Evolutionary conservation across 805 yeast species (phyloP), one percentile per base, ranked within the genome.

Genomic region (Ascoidea tarda): DNA sequence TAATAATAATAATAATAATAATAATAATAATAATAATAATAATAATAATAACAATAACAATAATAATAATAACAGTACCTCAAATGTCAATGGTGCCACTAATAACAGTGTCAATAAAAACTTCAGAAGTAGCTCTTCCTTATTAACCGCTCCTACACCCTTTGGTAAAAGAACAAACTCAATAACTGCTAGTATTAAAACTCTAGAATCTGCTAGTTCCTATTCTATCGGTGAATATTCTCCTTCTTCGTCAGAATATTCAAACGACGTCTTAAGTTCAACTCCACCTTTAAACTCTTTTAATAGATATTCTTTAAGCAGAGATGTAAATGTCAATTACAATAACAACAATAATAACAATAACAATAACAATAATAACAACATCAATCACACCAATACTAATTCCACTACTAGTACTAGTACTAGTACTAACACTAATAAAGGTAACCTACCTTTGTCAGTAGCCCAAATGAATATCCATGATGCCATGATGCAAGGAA

Each of bases 181-280:
- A 1, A 32, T 45, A 16, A 16, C 49, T 14, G 49, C 32, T 28
- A 16, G 42, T 38, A 51, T 54, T 47, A 50, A 50, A 10, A 55
- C 58, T 2, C 47, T 55, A 49, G 63, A 61, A 46, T 63, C 66
- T 2, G 67, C 67, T 47, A 62, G 62, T 32, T 64, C 70, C 6
- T 69, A 70, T 14, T 69, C 75, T 1, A 71, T 73, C 46, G 77
- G 77, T 0, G 74, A 73, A 12, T 73, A 67, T 59, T 71, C 76
- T 2, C 76, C 77, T 16, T 69, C 73, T 5, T 70, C 75, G 2
- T 70, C 74, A 1, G 76, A 72, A 51, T 64, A 38, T 38, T 38
- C 44, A 38, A 38, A 8, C 14, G 14, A 38, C 4, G 44, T 10
- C 14, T 10, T 38, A 38, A 38, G 14, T 38, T 10, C 44, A 38